phyloP scores from a whole-genome alignment of 805 yeast genomes.

The Ogataea saltuana region DNA sequence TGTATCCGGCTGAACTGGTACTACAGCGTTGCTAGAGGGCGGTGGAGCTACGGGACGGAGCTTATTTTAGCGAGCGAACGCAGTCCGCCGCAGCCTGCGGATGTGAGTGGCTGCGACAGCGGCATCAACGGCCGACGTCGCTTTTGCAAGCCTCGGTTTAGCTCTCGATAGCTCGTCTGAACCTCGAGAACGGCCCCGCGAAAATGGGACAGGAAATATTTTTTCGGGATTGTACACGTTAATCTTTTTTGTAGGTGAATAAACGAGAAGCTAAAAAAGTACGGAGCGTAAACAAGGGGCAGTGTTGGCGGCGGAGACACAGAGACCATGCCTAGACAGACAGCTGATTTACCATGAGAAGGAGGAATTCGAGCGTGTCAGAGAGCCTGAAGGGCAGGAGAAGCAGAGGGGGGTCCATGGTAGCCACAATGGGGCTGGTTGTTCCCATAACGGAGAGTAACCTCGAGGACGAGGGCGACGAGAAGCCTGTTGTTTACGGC shows the following conservation, averaged over 20 bases:
- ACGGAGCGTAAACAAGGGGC: background rate
- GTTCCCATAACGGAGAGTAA: slow-evolving; percentile 42
- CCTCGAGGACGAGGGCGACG: slow-evolving; percentile 8
- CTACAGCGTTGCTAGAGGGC: slow-evolving; percentile 7
- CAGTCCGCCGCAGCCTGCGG: no score
- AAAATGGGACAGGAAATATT: background rate
- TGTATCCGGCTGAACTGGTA: slow-evolving; percentile 5
- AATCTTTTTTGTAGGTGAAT: slow-evolving; percentile 1
- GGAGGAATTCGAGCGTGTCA: slow-evolving; percentile 28
- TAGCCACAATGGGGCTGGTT: slow-evolving; percentile 58
- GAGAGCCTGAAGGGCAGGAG: slow-evolving; percentile 28
- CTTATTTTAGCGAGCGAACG: no score
- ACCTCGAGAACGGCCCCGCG: background rate
- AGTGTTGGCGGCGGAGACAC: no score
- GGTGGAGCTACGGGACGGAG: no score
- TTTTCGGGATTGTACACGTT: slow-evolving; percentile 6
- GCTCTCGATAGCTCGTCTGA: no score
- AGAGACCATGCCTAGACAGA: background rate
- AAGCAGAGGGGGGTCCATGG: slow-evolving; percentile 61
- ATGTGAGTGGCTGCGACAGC: no score
- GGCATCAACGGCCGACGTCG: no score
- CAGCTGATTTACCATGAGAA: slow-evolving; percentile 10
- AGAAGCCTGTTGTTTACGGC: background rate
- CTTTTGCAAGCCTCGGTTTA: no score
- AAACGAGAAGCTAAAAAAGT: no score